Evolutionary conservation across 768 basidiomycete genomes (phyloP), one percentile per base, ranked within the genome.

Genomic region (Pleurotus sapidus): DNA sequence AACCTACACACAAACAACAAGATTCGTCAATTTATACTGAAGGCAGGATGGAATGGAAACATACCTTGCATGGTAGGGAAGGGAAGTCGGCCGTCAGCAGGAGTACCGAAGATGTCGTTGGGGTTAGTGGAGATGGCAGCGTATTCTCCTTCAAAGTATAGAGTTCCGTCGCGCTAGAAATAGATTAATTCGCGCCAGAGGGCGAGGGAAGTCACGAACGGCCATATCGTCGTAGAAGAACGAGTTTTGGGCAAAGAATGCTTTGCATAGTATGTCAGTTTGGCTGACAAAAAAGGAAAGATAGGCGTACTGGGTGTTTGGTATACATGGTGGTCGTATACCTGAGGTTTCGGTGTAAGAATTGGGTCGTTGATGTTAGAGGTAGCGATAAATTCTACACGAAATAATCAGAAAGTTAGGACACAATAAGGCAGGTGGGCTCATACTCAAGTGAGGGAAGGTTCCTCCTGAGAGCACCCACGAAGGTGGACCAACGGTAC

Each of bases 111-210:
- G 4, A 82, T 55, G 51, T 84, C 68, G 57, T 69, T 72, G 0
- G 76, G 53, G 59, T 86, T 83, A 30, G 78, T 83, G 0, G 82
- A 84, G 39, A 83, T 82, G 5, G 78, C 79, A 9, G 86, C 82
- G 57, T 86, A 86, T 70, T 87, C 85, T 9, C 86, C 84, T 77
- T 84, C 80, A 49, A 87, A 85, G 69, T 83, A 87, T 50, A 70
- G 77, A 14, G 80, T 84, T 6, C 82, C 84, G 57, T 86, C 72
- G 9, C 85, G 80, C 83, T 86, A 56, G 8, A 0, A 46, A 18
- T 20, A 12, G 24, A 14, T 37, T 40, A 15, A 37, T 45, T 51
- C 54, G 14, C 5, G 46, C 1, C 17, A 30, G 27, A 30, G 27
- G n/a, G 9, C 9, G 5, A 25, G 24, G 45, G n/a, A 20, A 30